Base-by-base conservation (phyloP, 345 rosid species). In the Fremontodendron californicum region DNA sequence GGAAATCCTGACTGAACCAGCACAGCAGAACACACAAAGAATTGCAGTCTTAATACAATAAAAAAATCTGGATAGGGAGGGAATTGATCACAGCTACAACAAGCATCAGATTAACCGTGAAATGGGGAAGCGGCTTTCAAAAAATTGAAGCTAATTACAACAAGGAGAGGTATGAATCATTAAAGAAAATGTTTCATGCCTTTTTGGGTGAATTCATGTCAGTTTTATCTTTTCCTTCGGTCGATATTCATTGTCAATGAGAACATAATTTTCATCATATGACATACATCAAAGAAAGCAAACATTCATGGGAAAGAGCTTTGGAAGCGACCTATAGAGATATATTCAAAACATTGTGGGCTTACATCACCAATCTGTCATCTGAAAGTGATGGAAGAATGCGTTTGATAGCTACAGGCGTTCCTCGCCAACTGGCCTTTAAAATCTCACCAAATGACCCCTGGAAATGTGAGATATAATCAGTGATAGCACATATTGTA, bases 391-490 rank as follows among this genome's bases (percentile, higher is more conserved):
- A 90, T 29, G 99, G 99, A 80, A 96, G 97, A 80, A 96, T 96
- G 75, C 98, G 96, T 82, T 96, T 96, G 52, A 96, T 85, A 64
- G 99, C 99, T 46, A 96, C 98, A 0, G 99, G 99, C 74, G 99
- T 96, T 83, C 99, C 99, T 83, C 98, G 92, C 99, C 99, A 96
- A 82, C 60, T 76, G 61, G 98, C 99, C 87, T 84, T 96, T 81
- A 89, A 87, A 83, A 96, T 96, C 89, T 96, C 99, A 77, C 99
- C 99, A 86, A 96, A 96, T 45, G 99, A 96, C 31, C 99, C 99
- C 98, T 93, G 80, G 46, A 63, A 82, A 49, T 46, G 80, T 71
- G 64, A 75, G 39, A 71, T 74, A 84, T 31, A 69, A 42, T 83
- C 65, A 84, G 84, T 66, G 54, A 82, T 71, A 73, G 49, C 67